Conservation (phyloP, 257 asterid genomes). For the Capsicum rhomboideum region DNA sequence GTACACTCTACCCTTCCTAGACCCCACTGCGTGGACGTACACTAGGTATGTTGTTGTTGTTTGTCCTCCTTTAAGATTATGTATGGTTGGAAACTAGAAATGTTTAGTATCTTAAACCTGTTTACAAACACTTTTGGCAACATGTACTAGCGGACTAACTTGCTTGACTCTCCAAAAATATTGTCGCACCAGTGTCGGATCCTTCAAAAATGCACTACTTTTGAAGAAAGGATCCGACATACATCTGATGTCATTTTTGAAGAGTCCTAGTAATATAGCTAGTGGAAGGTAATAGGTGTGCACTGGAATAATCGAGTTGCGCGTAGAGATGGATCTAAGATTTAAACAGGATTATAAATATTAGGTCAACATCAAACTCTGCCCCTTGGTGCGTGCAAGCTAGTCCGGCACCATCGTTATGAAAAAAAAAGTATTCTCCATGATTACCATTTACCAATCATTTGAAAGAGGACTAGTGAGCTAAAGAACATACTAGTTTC, state of each 20-base stretch:
- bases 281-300: not conserved
- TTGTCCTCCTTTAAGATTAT: not conserved
- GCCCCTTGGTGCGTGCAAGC: not conserved
- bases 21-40: too few species aligned
- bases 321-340: not conserved
- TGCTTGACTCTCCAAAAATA: too few species aligned
- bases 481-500: not conserved
- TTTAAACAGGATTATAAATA: not conserved
- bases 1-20: too few species aligned
- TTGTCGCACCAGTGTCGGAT: too few species aligned
- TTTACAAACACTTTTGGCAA: too few species aligned
- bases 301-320: not conserved
- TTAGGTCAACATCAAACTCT: not conserved
- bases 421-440: not conserved
- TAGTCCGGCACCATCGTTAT: not conserved
- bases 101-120: not conserved
- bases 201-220: too few species aligned
- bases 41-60: too few species aligned
- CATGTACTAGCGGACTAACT: too few species aligned
- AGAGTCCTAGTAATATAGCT: too few species aligned
- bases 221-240: too few species aligned
- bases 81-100: not conserved
- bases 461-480: not conserved
- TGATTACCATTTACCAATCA: not conserved
- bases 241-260: too few species aligned